Conservation (phyloP, 768 basidiomycete genomes). For the Calocybe cyanea region DNA sequence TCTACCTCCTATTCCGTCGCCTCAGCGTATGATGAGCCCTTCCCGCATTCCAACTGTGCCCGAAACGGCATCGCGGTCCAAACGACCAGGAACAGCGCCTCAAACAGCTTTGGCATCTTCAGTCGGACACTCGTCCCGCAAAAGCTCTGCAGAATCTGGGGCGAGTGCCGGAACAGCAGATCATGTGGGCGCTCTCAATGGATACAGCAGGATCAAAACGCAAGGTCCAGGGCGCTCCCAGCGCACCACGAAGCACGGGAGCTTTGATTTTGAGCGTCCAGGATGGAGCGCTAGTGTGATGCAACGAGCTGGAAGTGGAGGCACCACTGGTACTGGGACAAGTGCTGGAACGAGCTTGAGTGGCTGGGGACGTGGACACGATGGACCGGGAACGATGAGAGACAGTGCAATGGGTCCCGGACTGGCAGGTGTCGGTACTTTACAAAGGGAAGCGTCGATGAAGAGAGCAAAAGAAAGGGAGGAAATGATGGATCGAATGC, state of each 20-base stretch:
- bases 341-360: conserved; percentile 28
- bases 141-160: conserved; percentile 34
- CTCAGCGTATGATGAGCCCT: conserved; percentile 8
- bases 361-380: conserved; percentile 19
- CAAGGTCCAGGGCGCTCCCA: conserved; percentile 9
- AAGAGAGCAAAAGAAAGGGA: conserved; percentile 37
- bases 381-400: conserved; percentile 17
- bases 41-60: conserved; percentile 27
- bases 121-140: conserved; percentile 12
- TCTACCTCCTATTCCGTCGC: conserved; percentile 4
- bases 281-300: conserved; percentile 35
- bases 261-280: conserved; percentile 76
- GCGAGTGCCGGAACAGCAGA: conserved; percentile 25
- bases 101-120: conserved; percentile 10
- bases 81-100: conserved; percentile 2
- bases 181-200: conserved; percentile 24
- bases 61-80: conserved; percentile 24
- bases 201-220: conserved; percentile 12
- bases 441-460: conserved; percentile 38
- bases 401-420: conserved; percentile 39
- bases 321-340: conserved; percentile 27
- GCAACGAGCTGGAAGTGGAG: conserved; percentile 44
- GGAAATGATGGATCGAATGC: conserved; percentile 19
- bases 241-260: conserved; percentile 59
- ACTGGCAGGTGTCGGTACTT: conserved; percentile 41